Conservation (phyloP, 805 yeast genomes). For the Saccharomycopsis fermentans region DNA sequence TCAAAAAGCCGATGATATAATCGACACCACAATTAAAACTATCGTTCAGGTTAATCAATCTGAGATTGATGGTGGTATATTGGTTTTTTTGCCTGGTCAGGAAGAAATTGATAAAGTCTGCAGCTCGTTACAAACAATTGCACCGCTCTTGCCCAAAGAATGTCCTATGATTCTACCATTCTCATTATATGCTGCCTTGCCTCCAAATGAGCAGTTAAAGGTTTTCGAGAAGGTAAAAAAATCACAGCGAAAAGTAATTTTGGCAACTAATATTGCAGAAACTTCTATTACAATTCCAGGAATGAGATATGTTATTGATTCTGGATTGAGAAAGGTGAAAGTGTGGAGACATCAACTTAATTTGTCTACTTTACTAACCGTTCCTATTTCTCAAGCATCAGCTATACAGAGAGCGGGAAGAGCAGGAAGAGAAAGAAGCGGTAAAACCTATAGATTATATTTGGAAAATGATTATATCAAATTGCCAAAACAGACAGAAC, state of each 20-base stretch:
- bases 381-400: constrained; percentile 87
- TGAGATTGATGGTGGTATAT: constrained; percentile 82
- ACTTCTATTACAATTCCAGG: constrained; percentile 96
- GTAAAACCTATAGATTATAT: constrained; percentile 80
- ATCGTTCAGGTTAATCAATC: constrained; percentile 69
- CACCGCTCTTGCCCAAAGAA: constrained; percentile 58
- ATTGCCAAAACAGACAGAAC: constrained; percentile 74
- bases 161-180: constrained; percentile 69
- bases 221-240: constrained; percentile 61
- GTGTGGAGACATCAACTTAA: constrained; percentile 94
- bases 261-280: constrained; percentile 96
- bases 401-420: constrained; percentile 96
- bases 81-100: constrained; percentile 91
- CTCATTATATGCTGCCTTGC: constrained; percentile 90
- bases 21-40: constrained; percentile 65
- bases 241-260: constrained; percentile 72
- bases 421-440: constrained; percentile 96
- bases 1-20: constrained; percentile 67
- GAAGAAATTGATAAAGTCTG: constrained; percentile 91
- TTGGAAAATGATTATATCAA: constrained; percentile 58
- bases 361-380: constrained; percentile 81
- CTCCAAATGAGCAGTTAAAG: constrained; percentile 71
- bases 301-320: constrained; percentile 83
- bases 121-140: constrained; percentile 44
- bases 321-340: constrained; percentile 86